A percentile compares a stretch with the other conserved stretches of the same genome.
phyloP scores from a whole-genome alignment of 306 rosid genomes.

The Luffa acutangula region DNA sequence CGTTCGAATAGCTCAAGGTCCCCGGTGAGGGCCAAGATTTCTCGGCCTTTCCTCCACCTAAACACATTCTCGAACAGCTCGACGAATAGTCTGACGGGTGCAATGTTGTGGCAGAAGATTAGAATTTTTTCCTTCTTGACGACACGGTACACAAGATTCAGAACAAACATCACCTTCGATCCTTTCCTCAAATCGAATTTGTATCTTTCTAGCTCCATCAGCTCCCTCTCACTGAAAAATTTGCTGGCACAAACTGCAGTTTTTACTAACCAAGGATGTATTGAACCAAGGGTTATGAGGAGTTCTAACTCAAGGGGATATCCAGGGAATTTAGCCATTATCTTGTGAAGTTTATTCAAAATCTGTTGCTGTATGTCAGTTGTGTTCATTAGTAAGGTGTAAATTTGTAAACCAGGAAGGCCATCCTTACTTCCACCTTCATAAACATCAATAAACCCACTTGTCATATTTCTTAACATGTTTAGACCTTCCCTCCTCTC shows the following conservation, averaged over 20 bases:
- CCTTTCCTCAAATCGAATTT: conserved; percentile 65
- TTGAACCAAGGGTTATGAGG: conserved; percentile 88
- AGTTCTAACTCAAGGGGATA: conserved; percentile 87
- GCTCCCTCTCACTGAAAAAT: conserved; percentile 35
- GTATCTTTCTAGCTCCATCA: conserved; percentile 45
- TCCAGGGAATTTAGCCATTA: conserved; percentile 46
- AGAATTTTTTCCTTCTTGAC: conserved; percentile 65
- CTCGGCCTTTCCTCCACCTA: conserved; percentile 59
- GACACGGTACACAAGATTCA: conserved; percentile 68
- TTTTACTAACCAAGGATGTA: conserved; percentile 88
- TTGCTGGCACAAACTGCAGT: conserved; percentile 58
- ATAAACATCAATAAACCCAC: conserved; percentile 72
- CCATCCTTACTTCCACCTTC: conserved; percentile 66
- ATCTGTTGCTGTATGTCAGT: conserved; percentile 64
- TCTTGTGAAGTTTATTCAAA: conserved; percentile 38
- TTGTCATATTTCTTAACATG: conserved; percentile 71
- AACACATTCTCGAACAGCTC: conserved; percentile 73
- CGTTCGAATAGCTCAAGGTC: conserved; percentile 86
- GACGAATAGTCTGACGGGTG: conserved; percentile 61
- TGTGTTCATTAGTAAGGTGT: conserved; percentile 80
- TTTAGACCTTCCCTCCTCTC: conserved; percentile 70
- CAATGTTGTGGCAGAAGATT: conserved; percentile 86
- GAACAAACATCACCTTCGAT: conserved; percentile 75
- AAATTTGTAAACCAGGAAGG: conserved; percentile 89
- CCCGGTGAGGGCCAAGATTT: conserved; percentile 69